These are phyloP conservation scores for Scutellaria minor DNA, from an alignment of 257 asterid species.

Conservation along the genomic window DNA sequence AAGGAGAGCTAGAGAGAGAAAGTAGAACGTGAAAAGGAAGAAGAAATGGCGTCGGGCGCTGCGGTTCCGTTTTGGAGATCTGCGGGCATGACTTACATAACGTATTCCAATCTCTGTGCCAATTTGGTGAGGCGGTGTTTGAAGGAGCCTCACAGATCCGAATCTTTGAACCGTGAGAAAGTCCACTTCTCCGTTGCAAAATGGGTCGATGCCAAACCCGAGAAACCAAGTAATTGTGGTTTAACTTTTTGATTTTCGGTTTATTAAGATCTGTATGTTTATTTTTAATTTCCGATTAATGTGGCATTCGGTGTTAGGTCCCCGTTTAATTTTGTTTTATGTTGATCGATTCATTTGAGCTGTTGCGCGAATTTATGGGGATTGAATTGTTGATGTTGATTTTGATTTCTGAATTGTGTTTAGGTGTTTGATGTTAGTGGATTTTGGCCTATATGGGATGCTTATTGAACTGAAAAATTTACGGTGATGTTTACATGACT, in stretches of 20 bases:
- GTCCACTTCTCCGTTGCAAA: slow-evolving; percentile 75
- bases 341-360: slow-evolving; percentile 16
- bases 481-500: not conserved
- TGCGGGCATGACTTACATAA: slow-evolving; percentile 93
- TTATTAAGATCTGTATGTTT: slow-evolving; percentile 25
- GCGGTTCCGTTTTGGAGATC: slow-evolving; percentile 86
- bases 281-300: slow-evolving; percentile 11
- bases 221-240: slow-evolving; percentile 63
- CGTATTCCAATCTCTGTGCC: slow-evolving; percentile 85
- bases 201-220: slow-evolving; percentile 81
- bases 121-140: slow-evolving; percentile 86
- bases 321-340: too few relatives aligned
- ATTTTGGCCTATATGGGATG: not conserved
- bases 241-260: not conserved
- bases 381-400: slow-evolving; percentile 23
- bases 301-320: not conserved
- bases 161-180: slow-evolving; percentile 80
- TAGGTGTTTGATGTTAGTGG: slow-evolving; percentile 4
- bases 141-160: slow-evolving; percentile 78
- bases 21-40: slow-evolving; percentile 2
- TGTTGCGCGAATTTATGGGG: slow-evolving; percentile 17
- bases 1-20: slow-evolving; percentile 36
- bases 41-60: slow-evolving; percentile 63
- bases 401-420: slow-evolving; percentile 1
- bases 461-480: not conserved